Evolutionary conservation across 495 filamentous ascomycete species (phyloP).

Genomic region (Amniculicola lignicola): DNA sequence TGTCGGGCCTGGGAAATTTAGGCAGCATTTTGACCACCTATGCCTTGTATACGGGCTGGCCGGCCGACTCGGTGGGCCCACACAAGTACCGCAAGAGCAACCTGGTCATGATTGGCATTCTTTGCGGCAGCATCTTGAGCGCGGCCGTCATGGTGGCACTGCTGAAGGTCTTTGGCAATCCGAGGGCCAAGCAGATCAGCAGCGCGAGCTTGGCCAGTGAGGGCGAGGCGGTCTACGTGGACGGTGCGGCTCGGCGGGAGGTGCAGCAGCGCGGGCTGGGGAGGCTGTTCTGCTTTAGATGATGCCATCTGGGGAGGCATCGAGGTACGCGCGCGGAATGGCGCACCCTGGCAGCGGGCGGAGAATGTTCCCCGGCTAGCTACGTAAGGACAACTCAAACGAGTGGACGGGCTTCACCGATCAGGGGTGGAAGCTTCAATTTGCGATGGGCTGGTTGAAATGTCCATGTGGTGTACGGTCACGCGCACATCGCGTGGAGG

Average conservation of each 20-base stretch:
- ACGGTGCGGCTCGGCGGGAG: constrained; percentile 71
- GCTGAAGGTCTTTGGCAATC: constrained; percentile 59
- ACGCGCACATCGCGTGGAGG: constrained; percentile 26
- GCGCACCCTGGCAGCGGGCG: constrained; percentile 9
- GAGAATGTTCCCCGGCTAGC: neutral
- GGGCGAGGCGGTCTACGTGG: constrained; percentile 52
- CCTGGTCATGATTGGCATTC: constrained; percentile 80
- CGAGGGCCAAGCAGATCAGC: constrained; percentile 48
- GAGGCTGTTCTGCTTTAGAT: constrained; percentile 50
- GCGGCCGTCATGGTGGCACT: constrained; percentile 65
- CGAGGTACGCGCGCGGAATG: too few relatives aligned
- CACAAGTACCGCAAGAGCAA: constrained; percentile 80
- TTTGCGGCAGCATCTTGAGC: constrained; percentile 71
- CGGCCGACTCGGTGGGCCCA: constrained; percentile 64
- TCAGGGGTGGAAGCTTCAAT: constrained; percentile 7
- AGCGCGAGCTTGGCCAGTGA: constrained; percentile 45
- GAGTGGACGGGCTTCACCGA: constrained; percentile 1
- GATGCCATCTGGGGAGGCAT: too few relatives aligned
- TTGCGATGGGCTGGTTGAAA: constrained; percentile 12
- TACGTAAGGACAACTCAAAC: neutral
- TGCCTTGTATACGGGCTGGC: constrained; percentile 84
- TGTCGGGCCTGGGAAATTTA: constrained; percentile 81
- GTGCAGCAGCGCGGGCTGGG: constrained; percentile 63
- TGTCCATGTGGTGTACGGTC: constrained; percentile 10
- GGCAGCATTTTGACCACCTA: constrained; percentile 86